phyloP scores from a whole-genome alignment of 202 grass and related monocot genomes.

The Eragrostis tef region DNA sequence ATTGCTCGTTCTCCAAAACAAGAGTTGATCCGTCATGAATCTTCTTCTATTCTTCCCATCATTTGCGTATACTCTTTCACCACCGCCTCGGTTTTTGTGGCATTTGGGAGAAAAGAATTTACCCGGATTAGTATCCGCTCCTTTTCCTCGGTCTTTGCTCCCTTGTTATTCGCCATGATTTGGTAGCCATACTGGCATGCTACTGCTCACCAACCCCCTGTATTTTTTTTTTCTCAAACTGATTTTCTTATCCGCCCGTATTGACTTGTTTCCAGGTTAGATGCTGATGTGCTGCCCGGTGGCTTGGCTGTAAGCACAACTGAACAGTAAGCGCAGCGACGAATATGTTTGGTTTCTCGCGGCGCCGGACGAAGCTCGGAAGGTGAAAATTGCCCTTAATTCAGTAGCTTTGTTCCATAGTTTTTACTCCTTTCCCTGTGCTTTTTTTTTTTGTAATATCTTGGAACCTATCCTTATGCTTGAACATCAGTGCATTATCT shows the following conservation, averaged over 20 bases:
- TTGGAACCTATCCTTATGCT: background rate
- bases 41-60: background rate
- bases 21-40: background rate
- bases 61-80: background rate
- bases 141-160: conserved; percentile 16
- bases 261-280: conserved; percentile 39
- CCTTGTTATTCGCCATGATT: conserved; percentile 47
- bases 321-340: conserved; percentile 36
- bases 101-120: background rate
- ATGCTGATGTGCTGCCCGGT: conserved; percentile 4
- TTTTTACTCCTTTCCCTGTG: background rate
- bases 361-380: conserved; percentile 66
- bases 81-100: background rate
- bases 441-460: background rate
- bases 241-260: background rate
- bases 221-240: background rate
- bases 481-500: background rate
- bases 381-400: conserved; percentile 52
- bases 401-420: background rate
- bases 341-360: conserved; percentile 92
- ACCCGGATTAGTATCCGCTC: background rate
- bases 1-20: background rate
- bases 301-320: conserved; percentile 2
- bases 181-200: conserved; percentile 19
- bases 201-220: conserved; percentile 17